phyloP scores from a whole-genome alignment of 2,329 filamentous ascomycete species.

The Talaromyces funiculosus region DNA sequence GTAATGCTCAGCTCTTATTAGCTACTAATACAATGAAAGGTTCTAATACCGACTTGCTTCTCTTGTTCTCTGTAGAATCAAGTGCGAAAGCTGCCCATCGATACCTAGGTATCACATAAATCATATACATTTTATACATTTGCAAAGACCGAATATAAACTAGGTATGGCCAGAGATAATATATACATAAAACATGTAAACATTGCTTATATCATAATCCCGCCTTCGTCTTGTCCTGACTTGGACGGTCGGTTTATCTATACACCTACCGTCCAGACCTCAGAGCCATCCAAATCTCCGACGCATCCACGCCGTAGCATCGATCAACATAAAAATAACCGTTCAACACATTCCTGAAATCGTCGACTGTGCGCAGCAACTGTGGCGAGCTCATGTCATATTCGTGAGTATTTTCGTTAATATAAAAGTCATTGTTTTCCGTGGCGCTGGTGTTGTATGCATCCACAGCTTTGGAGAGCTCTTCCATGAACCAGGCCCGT shows the following conservation, averaged over 20 bases:
- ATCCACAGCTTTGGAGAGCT: conserved; percentile 16
- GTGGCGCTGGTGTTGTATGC: background rate
- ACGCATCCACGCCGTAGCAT: conserved; percentile 25
- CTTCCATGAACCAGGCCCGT: conserved; percentile 26
- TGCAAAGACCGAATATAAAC: background rate
- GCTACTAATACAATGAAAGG: background rate
- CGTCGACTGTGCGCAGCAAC: conserved; percentile 28
- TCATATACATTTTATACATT: background rate
- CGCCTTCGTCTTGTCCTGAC: background rate
- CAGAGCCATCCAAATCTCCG: conserved; percentile 26
- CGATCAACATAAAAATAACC: conserved; percentile 35
- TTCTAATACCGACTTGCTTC: background rate
- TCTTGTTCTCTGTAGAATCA: too few relatives aligned
- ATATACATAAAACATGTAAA: background rate
- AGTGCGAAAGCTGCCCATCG: too few relatives aligned
- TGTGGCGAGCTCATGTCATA: background rate
- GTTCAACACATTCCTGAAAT: conserved; percentile 26
- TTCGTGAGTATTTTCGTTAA: background rate
- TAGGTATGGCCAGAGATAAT: background rate
- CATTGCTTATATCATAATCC: background rate
- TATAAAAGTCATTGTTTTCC: conserved; percentile 17
- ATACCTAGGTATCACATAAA: background rate
- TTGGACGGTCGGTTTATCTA: too few relatives aligned
- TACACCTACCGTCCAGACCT: background rate
- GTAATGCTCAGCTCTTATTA: background rate